Percentiles rank a stretch among this genome's conserved stretches.
Conservation (phyloP, 768 basidiomycete genomes). For the Russula sp. region DNA sequence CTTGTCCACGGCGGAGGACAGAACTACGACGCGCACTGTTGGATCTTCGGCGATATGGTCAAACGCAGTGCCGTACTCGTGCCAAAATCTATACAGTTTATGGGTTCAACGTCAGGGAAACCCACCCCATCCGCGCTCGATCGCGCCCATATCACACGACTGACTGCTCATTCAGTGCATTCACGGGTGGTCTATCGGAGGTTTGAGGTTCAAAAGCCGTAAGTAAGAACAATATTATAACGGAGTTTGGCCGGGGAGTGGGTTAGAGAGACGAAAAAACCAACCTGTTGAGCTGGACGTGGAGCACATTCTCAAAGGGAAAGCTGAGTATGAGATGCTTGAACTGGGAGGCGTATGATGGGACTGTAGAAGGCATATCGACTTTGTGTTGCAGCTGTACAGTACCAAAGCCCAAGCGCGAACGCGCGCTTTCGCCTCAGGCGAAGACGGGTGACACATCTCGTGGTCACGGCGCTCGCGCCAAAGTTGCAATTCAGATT, state of each 20-base stretch:
- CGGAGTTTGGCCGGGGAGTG: not conserved
- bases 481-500: no score
- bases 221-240: not conserved
- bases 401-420: no score
- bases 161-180: conserved; percentile 12
- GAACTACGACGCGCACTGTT: conserved; percentile 63
- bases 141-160: conserved; percentile 1
- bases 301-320: conserved; percentile 15
- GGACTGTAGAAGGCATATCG: not conserved
- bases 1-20: conserved; percentile 64
- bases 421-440: no score
- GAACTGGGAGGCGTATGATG: conserved; percentile 18
- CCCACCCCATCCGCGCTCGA: not conserved
- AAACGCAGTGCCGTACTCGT: conserved; percentile 56
- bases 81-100: conserved; percentile 56
- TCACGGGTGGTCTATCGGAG: conserved; percentile 14
- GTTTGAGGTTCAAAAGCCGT: no score
- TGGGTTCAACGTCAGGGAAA: not conserved
- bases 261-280: not conserved
- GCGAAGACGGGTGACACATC: no score
- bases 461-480: no score
- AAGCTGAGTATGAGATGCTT: conserved; percentile 17
- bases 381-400: no score
- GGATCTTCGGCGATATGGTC: conserved; percentile 43
- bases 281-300: conserved; percentile 19